A percentile compares a stretch with the other conserved stretches of the same genome.
phyloP scores from a whole-genome alignment of 306 rosid species.

The Trifolium repens region DNA sequence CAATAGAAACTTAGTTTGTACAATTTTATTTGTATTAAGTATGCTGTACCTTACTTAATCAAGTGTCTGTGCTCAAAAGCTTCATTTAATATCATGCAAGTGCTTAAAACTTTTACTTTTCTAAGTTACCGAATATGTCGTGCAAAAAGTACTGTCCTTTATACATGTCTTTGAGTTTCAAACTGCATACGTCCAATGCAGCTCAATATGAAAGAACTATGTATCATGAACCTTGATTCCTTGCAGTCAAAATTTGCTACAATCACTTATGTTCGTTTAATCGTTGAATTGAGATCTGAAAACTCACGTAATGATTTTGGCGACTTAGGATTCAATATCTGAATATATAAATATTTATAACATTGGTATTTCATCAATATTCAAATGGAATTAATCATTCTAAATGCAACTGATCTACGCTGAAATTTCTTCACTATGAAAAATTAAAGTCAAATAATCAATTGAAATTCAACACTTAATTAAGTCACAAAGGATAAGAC shows the following conservation, averaged over 20 bases:
- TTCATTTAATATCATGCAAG: neutral
- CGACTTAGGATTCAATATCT: too few species aligned
- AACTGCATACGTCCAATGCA: neutral
- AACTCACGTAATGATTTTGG: neutral
- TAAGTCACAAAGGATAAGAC: too few species aligned
- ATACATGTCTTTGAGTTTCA: neutral
- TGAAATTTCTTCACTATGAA: neutral
- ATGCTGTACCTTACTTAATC: neutral
- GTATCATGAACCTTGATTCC: neutral
- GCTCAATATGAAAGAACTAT: neutral
- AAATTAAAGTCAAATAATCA: too few species aligned
- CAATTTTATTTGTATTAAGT: too few species aligned
- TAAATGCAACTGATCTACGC: neutral
- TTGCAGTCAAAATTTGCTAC: neutral
- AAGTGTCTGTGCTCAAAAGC: neutral
- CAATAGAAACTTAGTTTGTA: too few species aligned
- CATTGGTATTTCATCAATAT: neutral
- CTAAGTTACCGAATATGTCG: neutral
- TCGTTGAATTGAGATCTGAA: neutral
- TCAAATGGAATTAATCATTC: neutral
- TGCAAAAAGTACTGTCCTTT: neutral
- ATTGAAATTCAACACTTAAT: too few species aligned
- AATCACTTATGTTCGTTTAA: neutral
- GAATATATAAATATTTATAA: neutral
- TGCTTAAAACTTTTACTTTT: too few species aligned